Conservation (phyloP, 352 stramenopile species). For the Globisporangium viniferum region DNA sequence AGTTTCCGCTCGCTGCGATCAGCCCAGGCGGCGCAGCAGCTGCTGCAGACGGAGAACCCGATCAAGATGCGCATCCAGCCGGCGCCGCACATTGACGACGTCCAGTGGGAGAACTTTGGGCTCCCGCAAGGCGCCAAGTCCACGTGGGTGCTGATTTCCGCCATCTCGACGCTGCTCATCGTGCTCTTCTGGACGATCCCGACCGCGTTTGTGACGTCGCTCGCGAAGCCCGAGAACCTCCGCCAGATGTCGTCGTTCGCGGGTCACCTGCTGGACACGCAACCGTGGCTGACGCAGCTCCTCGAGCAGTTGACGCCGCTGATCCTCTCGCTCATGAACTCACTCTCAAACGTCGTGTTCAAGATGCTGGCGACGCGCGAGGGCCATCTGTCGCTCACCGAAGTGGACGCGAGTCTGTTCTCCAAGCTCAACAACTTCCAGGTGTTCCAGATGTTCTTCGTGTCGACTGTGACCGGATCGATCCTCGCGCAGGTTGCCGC, state of each 20-base stretch:
- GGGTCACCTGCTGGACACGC: constrained; percentile 32
- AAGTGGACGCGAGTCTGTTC: constrained; percentile 69
- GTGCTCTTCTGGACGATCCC: constrained; percentile 80
- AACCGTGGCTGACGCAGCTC: constrained; percentile 48
- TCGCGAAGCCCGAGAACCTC: constrained; percentile 66
- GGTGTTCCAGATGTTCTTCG: constrained; percentile 83
- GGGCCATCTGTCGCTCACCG: constrained; percentile 61
- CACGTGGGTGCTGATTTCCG: constrained; percentile 61
- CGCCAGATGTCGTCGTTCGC: constrained; percentile 50
- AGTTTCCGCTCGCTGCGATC: constrained; percentile 65
- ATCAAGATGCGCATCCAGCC: constrained; percentile 52
- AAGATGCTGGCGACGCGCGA: constrained; percentile 58
- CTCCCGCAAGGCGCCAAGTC: constrained; percentile 52
- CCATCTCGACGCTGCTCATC: constrained; percentile 48
- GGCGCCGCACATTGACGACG: constrained; percentile 64
- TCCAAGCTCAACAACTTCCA: constrained; percentile 77
- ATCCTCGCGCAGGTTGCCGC: constrained; percentile 54
- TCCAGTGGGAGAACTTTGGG: constrained; percentile 81
- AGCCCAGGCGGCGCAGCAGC: constrained; percentile 64
- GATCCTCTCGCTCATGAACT: constrained; percentile 67
- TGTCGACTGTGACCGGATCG: constrained; percentile 64
- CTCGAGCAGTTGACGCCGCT: constrained; percentile 68
- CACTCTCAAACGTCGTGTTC: constrained; percentile 64
- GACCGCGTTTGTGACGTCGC: constrained; percentile 72
- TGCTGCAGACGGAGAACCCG: constrained; percentile 68